These are phyloP conservation scores for Verticillium klebahnii DNA, from an alignment of 2,329 filamentous ascomycete species.

Conservation along the genomic window DNA sequence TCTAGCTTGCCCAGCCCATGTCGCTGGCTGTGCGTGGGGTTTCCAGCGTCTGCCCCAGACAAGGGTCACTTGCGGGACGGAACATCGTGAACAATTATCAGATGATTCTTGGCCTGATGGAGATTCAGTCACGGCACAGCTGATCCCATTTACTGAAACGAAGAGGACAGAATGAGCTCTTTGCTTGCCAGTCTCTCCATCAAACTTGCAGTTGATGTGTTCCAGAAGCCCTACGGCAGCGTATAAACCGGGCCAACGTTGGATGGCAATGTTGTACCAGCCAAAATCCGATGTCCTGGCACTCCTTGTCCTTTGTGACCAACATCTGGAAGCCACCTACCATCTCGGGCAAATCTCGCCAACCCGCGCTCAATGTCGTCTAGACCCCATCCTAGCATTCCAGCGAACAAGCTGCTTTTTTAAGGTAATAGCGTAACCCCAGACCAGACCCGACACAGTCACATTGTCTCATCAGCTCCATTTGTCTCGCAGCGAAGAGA, in stretches of 20 bases:
- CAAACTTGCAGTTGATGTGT: background rate
- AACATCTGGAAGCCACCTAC: background rate
- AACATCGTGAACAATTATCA: background rate
- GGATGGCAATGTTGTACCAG: background rate
- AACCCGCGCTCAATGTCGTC: background rate
- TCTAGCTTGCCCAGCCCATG: background rate
- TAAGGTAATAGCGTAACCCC: background rate
- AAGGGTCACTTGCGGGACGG: background rate
- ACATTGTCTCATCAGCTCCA: background rate
- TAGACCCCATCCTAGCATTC: background rate
- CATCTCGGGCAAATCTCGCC: background rate
- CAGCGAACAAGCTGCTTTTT: background rate
- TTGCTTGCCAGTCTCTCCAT: background rate
- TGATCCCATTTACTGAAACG: background rate
- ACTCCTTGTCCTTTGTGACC: too few relatives aligned
- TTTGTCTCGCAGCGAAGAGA: background rate
- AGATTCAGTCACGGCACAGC: background rate
- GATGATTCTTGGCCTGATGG: background rate
- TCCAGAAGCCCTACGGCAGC: background rate
- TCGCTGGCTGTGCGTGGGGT: background rate
- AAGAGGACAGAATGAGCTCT: background rate
- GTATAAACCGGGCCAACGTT: background rate
- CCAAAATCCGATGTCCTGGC: background rate
- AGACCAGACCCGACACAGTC: background rate
- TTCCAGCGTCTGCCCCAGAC: background rate